phyloP scores from a whole-genome alignment of 2,329 filamentous ascomycete species.

The Neoscytalidium dimidiatum region DNA sequence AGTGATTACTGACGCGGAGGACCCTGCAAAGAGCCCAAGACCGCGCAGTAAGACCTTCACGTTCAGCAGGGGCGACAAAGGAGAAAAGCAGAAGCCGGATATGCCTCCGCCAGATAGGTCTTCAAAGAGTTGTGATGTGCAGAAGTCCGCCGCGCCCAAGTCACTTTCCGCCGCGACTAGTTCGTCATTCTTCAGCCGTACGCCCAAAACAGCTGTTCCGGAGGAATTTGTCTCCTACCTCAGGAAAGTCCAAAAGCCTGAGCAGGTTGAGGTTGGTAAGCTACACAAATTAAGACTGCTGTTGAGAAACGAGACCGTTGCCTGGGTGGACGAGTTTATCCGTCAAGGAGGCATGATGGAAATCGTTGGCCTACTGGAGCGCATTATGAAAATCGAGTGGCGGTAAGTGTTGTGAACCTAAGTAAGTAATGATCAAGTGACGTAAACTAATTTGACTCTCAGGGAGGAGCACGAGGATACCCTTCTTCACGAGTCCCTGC shows the following conservation, averaged over 20 bases:
- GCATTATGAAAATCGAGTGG: conserved; percentile 97
- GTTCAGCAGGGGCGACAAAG: conserved; percentile 70
- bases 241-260: conserved; percentile 76
- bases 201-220: conserved; percentile 73
- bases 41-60: conserved; percentile 78
- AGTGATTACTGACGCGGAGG: conserved; percentile 35
- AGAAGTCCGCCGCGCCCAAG: conserved; percentile 62
- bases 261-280: conserved; percentile 88
- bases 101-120: conserved; percentile 6
- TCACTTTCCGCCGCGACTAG: conserved; percentile 57
- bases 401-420: conserved; percentile 56
- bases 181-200: conserved; percentile 64
- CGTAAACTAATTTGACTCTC: conserved; percentile 24
- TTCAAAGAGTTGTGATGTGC: conserved; percentile 52
- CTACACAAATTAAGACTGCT: conserved; percentile 89
- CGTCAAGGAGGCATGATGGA: conserved; percentile 88
- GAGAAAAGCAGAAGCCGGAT: conserved; percentile 74
- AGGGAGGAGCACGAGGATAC: conserved; percentile 96
- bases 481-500: conserved; percentile 84
- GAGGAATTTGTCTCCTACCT: conserved; percentile 86
- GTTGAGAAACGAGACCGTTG: conserved; percentile 90
- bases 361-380: conserved; percentile 79
- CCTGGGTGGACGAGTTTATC: conserved; percentile 94
- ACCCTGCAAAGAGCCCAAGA: conserved; percentile 38
- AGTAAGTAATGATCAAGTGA: conserved; percentile 24